Base-by-base conservation (phyloP, 805 yeast species). In the Scheffersomyces stipitis region DNA sequence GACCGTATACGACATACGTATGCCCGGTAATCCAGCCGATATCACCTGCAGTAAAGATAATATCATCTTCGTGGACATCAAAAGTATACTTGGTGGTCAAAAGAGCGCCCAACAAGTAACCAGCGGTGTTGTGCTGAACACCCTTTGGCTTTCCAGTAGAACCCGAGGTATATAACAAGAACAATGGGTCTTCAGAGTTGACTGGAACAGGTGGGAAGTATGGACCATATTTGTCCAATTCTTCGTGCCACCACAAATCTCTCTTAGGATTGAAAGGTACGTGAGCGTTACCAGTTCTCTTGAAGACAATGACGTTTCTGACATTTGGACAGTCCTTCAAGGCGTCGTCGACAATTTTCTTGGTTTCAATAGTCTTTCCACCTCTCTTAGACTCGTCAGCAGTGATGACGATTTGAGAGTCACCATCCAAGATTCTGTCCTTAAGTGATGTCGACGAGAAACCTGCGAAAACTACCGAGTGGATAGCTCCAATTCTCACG, bases 1-100 rank as follows among this genome's bases (percentile, higher is more conserved):
- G 99, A 42, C 98, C 98, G 58, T 93, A 93, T 31, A 91, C 78
- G 30, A 88, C 96, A 60, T 91, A 93, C 7, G 97, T 86, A 66
- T 93, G 99, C 51, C 98, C 98, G 13, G 99, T 93, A 61, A 93
- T 93, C 98, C 99, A 93, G 60, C 99, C 98, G 38, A 93, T 88
- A 62, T 93, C 98, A 58, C 98, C 98, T 27, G 98, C 98, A 28
- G 98, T 91, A 73, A 93, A 91, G 44, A 91, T 66, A 30, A 85
- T 75, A 64, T 93, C 98, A 44, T 83, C 85, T 41, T 81, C 81
- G 58, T 88, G 96, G 33, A 93, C 81, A 62, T 95, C 98, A 62
- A 93, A 91, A 31, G 89, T 89, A 66, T 90, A 91, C 68, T 83
- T 86, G 32, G 96, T 86, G 36, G 97, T 86, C 61, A 90, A 71